Evolutionary conservation across 2,329 filamentous ascomycete genomes (phyloP).

Genomic region (Fusarium liriodendri): DNA sequence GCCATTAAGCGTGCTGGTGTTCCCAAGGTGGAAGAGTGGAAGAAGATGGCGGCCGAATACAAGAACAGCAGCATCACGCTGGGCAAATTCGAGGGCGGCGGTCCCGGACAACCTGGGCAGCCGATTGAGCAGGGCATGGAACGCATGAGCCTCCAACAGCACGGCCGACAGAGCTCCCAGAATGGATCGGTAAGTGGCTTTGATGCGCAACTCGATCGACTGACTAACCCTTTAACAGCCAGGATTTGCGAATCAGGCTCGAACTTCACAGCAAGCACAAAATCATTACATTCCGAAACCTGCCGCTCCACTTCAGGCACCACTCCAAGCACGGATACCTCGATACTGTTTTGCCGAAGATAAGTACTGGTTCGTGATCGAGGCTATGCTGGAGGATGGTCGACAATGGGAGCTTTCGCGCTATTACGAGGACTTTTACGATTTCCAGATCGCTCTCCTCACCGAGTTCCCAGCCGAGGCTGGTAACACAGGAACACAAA

Average conservation of each 20-base stretch:
- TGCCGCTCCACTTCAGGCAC: constrained; percentile 73
- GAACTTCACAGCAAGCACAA: constrained; percentile 49
- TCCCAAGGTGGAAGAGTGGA: constrained; percentile 97
- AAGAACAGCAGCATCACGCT: constrained; percentile 99
- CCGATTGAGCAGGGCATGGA: constrained; percentile 78
- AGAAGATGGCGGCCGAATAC: constrained; percentile 99
- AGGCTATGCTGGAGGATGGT: constrained; percentile 89
- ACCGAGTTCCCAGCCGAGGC: constrained; percentile 94
- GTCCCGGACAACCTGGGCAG: constrained; percentile 50
- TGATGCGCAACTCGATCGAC: not conserved
- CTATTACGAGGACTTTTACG: constrained; percentile 99
- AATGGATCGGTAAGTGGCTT: constrained; percentile 44
- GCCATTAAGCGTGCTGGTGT: constrained; percentile 91
- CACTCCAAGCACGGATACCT: constrained; percentile 86
- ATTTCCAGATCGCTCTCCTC: constrained; percentile 95
- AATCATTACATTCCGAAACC: constrained; percentile 52
- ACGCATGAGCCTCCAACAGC: constrained; percentile 76
- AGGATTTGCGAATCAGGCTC: constrained; percentile 38
- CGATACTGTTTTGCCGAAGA: constrained; percentile 96
- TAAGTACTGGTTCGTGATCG: constrained; percentile 99
- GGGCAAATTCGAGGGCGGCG: constrained; percentile 82
- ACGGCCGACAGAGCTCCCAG: constrained; percentile 42
- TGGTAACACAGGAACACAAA: constrained; percentile 82
- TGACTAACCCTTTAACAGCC: constrained; percentile 35
- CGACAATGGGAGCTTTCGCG: constrained; percentile 92